A percentile compares a stretch with the other conserved stretches of the same genome.
Evolutionary conservation across 2,329 filamentous ascomycete species (phyloP).

Genomic region (Coleophoma crateriformis): DNA sequence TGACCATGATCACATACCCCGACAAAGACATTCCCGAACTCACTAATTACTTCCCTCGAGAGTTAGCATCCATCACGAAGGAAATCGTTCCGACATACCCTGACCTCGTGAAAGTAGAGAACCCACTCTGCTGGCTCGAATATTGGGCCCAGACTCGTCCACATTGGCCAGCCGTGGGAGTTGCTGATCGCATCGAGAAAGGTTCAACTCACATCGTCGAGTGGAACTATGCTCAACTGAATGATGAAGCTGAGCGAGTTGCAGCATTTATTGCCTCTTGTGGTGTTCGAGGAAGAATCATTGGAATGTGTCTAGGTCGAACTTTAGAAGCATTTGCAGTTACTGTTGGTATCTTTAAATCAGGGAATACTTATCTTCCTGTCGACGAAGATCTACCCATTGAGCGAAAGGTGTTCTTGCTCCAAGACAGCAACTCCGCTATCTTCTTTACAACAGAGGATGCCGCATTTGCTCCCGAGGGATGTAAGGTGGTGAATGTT

Average conservation of each 20-base stretch:
- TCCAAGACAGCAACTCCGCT: slow-evolving; percentile 22
- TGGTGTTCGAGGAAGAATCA: slow-evolving; percentile 18
- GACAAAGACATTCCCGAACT: slow-evolving; percentile 20
- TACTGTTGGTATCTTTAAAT: slow-evolving; percentile 27
- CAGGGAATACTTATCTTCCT: slow-evolving; percentile 29
- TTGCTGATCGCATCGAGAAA: not conserved
- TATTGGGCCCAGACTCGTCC: not conserved
- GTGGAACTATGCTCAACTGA: not conserved
- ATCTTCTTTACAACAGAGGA: slow-evolving; percentile 23
- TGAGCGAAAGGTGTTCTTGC: slow-evolving; percentile 24
- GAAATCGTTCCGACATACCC: not conserved
- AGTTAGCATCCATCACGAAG: slow-evolving; percentile 20
- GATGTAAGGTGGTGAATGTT: slow-evolving; percentile 17
- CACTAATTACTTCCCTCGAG: slow-evolving; percentile 15
- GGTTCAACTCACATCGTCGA: not conserved
- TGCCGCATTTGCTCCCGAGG: slow-evolving; percentile 13
- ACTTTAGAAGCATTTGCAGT: slow-evolving; percentile 23
- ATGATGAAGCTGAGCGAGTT: slow-evolving; percentile 11
- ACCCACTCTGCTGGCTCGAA: slow-evolving; percentile 10
- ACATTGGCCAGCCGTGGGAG: not conserved
- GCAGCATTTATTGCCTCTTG: slow-evolving; percentile 17
- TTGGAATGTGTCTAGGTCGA: slow-evolving; percentile 24
- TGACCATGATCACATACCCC: slow-evolving; percentile 20
- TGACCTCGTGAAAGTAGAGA: slow-evolving; percentile 12
- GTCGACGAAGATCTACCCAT: slow-evolving; percentile 26